phyloP scores from a whole-genome alignment of 495 filamentous ascomycete species.

The Neurospora discreta region DNA sequence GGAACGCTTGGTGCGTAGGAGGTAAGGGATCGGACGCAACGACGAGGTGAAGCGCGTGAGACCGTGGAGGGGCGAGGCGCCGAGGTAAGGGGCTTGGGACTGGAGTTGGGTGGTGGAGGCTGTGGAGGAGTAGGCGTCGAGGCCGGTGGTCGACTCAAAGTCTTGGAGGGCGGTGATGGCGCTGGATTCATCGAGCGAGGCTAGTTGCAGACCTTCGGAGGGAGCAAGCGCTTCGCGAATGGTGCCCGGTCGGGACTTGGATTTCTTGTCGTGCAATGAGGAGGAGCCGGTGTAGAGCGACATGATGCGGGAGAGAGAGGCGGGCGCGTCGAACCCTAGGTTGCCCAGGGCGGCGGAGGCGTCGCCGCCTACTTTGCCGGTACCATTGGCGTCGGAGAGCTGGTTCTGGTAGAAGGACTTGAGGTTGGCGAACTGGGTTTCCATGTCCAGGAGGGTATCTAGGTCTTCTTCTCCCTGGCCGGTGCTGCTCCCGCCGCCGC shows the following conservation, averaged over 20 bases:
- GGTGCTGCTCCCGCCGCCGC: conserved; percentile 3
- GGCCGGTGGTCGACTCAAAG: not conserved
- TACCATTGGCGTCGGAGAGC: conserved; percentile 40
- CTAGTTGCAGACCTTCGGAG: conserved; percentile 55
- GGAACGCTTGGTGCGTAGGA: conserved; percentile 80
- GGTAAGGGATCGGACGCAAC: conserved; percentile 66
- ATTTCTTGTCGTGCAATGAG: conserved; percentile 45
- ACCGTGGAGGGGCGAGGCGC: conserved; percentile 34
- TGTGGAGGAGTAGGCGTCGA: conserved; percentile 31
- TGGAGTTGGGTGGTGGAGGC: conserved; percentile 21
- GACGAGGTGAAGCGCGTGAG: conserved; percentile 45
- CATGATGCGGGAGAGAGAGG: conserved; percentile 78
- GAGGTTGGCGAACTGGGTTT: conserved; percentile 43
- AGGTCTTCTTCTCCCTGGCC: conserved; percentile 3
- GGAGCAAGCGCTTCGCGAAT: conserved; percentile 69
- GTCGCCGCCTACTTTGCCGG: conserved; percentile 23
- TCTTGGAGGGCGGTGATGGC: conserved; percentile 34
- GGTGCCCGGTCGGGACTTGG: conserved; percentile 50
- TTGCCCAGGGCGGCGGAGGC: conserved; percentile 45
- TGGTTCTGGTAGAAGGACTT: conserved; percentile 66
- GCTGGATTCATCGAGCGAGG: conserved; percentile 39
- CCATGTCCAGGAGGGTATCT: conserved; percentile 21
- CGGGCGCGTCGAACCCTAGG: conserved; percentile 65
- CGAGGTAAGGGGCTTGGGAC: conserved; percentile 35
- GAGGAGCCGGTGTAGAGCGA: conserved; percentile 66